These are phyloP conservation scores for Pyrus betulifolia DNA, from an alignment of 306 rosid species.

Conservation along the genomic window DNA sequence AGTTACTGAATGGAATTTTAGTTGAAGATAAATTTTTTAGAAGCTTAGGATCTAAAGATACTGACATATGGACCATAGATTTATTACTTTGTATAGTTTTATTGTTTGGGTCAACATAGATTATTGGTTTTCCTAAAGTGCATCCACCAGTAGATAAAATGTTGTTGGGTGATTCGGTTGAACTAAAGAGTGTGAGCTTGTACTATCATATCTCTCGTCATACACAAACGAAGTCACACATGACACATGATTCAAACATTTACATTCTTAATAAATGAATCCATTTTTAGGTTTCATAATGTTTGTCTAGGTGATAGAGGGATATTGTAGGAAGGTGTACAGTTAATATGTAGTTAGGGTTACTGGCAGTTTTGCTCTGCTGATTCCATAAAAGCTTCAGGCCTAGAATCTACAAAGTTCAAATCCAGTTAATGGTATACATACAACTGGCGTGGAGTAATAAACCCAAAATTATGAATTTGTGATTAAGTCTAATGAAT, in stretches of 20 bases:
- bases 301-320: background rate
- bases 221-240: background rate
- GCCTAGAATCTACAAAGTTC: background rate
- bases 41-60: background rate
- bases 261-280: background rate
- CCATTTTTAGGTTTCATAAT: background rate
- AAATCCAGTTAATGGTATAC: background rate
- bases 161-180: background rate
- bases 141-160: background rate
- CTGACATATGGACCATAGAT: background rate
- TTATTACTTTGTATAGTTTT: background rate
- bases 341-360: background rate
- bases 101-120: background rate
- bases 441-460: no score
- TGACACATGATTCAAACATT: background rate
- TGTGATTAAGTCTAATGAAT: slow-evolving; percentile 16
- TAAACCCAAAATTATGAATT: background rate
- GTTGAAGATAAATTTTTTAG: background rate
- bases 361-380: background rate
- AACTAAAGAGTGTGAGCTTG: background rate
- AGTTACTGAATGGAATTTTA: background rate
- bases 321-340: background rate
- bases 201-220: no score
- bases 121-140: background rate
- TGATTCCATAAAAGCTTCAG: background rate